A percentile compares a stretch with the other conserved stretches of the same genome.
Evolutionary conservation across 2,329 filamentous ascomycete species (phyloP).

Genomic region (Chaetomiaceae sp.): DNA sequence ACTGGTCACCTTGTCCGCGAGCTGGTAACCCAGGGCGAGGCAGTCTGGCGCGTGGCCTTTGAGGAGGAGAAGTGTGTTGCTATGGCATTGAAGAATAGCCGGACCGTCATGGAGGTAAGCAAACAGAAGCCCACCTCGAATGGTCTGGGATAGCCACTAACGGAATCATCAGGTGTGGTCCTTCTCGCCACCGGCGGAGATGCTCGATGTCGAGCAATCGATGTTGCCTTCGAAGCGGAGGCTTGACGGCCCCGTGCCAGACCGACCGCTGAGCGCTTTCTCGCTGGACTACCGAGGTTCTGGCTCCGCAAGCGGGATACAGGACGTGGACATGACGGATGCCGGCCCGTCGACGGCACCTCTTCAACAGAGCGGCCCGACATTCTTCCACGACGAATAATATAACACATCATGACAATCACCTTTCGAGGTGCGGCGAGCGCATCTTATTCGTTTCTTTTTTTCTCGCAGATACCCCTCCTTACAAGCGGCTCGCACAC

Average conservation of each 20-base stretch:
- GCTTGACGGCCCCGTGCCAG: constrained; percentile 41
- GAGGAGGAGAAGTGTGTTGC: constrained; percentile 98
- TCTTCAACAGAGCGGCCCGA: constrained; percentile 42
- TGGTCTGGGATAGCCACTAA: constrained; percentile 27
- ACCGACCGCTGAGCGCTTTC: constrained; percentile 50
- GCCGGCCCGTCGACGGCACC: constrained; percentile 53
- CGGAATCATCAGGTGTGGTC: constrained; percentile 70
- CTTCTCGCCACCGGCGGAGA: constrained; percentile 80
- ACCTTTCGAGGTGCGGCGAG: neutral
- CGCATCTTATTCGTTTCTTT: neutral
- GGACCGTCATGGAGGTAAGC: constrained; percentile 95
- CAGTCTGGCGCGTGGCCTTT: constrained; percentile 96
- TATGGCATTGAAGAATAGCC: constrained; percentile 76
- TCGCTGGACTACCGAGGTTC: constrained; percentile 39
- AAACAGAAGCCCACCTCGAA: constrained; percentile 10
- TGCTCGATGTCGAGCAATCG: constrained; percentile 52
- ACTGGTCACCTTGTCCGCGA: constrained; percentile 87
- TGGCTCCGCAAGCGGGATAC: constrained; percentile 32
- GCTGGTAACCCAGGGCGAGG: constrained; percentile 84
- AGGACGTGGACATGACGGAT: constrained; percentile 55
- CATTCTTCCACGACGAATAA: constrained; percentile 16
- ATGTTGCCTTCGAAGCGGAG: constrained; percentile 47
- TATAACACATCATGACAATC: neutral
- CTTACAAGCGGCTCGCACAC: neutral
- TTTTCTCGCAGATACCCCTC: constrained; percentile 16